Base-by-base conservation (phyloP, 1,139 yeast genomes). In the Scheffersomyces segobiensis region DNA sequence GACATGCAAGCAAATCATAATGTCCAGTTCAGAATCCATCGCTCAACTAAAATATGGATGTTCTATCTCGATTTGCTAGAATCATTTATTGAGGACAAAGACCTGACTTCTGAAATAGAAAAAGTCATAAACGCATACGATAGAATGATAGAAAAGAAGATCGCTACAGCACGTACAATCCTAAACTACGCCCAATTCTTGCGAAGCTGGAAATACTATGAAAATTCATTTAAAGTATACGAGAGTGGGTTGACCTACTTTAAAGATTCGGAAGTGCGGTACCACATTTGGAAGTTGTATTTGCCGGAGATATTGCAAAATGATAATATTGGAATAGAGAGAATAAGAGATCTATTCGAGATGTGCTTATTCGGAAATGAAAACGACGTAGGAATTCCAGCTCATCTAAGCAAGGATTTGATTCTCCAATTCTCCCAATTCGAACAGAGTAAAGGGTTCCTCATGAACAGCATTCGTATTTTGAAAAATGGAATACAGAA, bases 31-130 rank as follows among this genome's bases (percentile, higher is more conserved):
- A 73, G 91, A 26, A 67, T 89, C 3, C 87, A 84, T 67, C 87
- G 85, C 64, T 86, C 91, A 4, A 75, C 78, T 55, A 84, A 83
- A 59, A 71, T 92, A 3, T 93, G 97, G 97, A 75, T 84, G 7
- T 85, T 86, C 62, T 91, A 90, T 67, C 72, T 92, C 47, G 97
- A 92, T 66, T 71, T 91, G 32, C 79, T 89, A 21, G 96, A 91
- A 70, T 83, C 91, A 22, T 76, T 83, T 52, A 82, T 84, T 5
- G 83, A 85, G 48, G 63, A 57, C 5, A 59, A 61, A 14, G 59
- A 58, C 2, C 64, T 64, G n/a, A 52, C 56, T 5, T 65, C 66
- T 3, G 69, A 69, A 49, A 70, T 76, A 2, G 62, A 65, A 2
- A 64, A 66, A 55, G 72, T 76, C 1, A 53, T 57, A 12, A 53